These are phyloP conservation scores for Camelina laxa DNA, from an alignment of 345 rosid species.

Conservation along the genomic window DNA sequence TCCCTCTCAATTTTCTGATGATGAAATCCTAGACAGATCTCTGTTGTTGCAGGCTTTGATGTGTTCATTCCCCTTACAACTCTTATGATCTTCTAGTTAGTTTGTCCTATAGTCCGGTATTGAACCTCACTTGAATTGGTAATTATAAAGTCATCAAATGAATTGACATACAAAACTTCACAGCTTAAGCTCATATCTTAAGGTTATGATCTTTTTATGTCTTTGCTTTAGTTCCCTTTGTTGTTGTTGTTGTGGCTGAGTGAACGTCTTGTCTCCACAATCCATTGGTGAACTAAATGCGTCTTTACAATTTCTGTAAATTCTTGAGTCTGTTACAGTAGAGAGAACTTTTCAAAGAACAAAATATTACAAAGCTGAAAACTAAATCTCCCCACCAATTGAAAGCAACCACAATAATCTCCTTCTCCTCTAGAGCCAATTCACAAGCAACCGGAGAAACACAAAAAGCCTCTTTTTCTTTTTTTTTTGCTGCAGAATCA, in stretches of 20 bases:
- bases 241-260: too few relatives aligned
- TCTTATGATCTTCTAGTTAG: too few relatives aligned
- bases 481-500: background rate
- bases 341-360: conserved; percentile 9
- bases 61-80: background rate
- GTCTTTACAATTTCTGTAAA: too few relatives aligned
- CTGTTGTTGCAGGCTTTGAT: background rate
- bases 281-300: too few relatives aligned
- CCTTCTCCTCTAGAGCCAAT: background rate
- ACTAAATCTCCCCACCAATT: background rate
- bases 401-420: background rate
- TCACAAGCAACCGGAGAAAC: background rate
- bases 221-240: background rate
- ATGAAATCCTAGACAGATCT: background rate
- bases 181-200: too few relatives aligned
- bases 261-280: too few relatives aligned
- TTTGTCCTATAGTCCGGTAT: background rate
- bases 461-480: background rate
- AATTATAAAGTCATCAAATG: too few relatives aligned
- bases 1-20: background rate
- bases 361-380: background rate
- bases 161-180: too few relatives aligned
- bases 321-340: conserved; percentile 11
- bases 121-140: too few relatives aligned
- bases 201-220: background rate